Base-by-base conservation (phyloP, 2,329 filamentous ascomycete species). In the Phyllachora maydis region DNA sequence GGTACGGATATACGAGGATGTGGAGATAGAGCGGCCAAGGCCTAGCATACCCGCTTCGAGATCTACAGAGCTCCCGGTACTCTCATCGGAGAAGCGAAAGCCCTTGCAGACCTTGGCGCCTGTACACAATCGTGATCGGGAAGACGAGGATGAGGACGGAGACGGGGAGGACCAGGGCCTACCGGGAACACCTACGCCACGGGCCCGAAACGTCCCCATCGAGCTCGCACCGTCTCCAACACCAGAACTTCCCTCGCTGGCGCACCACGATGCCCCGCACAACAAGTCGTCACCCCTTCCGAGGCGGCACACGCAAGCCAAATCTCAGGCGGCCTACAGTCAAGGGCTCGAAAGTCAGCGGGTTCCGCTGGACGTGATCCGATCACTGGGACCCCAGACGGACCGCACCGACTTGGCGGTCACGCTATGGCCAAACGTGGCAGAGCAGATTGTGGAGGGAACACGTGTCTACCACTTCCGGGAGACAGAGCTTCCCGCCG, bases 381-480 rank as follows among this genome's bases (percentile, higher is more conserved):
- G 50, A 11, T 37, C 43, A 5, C 48, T 67, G 34, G 50, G 51
- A 1, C 47, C 54, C 1, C 52, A 56, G 23, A 58, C 54, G 3
- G 45, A 52, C 18, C 49, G 52, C 15, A 59, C 61, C 3, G 63
- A 68, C 32, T 47, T 66, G 6, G 50, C 68, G 25, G 48, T 69
- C 25, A 55, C 56, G 9, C 46, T 66, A 4, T 42, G 54, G 17
- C 43, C 50, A 1, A 37, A 54, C 6, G 49, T 55, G 3, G 49
- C 67, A n/a, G 36, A 45, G 5, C 40, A 50, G 8, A 59, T 74
- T 16, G 33, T 57, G 7, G 40, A 49, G 7, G 56, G 64, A 2
- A 45, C 41, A 3, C 58, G 59, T 26, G 50, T 64, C 26, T 55
- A 69, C 35, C 52, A 72, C 24, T 59, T 62, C 28, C 52, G 66